Evolutionary conservation across 176 grass and related monocot species (phyloP).

Genomic region (Tillandsia leiboldiana): DNA sequence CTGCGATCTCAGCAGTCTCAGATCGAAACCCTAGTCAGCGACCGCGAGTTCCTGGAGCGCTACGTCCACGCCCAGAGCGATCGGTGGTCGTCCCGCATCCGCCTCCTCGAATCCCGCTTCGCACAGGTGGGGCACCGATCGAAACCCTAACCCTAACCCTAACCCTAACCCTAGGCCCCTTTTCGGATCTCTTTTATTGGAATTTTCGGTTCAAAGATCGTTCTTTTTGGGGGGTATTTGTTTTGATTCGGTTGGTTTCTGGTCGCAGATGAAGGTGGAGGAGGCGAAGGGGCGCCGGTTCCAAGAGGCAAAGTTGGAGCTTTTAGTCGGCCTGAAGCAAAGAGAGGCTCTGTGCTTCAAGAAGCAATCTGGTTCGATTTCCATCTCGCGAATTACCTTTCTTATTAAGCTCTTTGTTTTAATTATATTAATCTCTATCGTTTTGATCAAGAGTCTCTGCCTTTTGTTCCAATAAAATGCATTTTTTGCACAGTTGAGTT

Average conservation of each 20-base stretch:
- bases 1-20: constrained; percentile 27
- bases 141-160: constrained; percentile 1
- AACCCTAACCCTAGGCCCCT: not conserved
- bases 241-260: not conserved
- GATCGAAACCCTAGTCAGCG: constrained; percentile 19
- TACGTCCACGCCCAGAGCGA: constrained; percentile 27
- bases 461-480: too few species aligned
- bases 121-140: constrained; percentile 1
- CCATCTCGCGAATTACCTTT: not conserved
- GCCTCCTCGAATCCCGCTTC: constrained; percentile 10
- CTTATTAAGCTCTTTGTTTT: constrained; percentile 13
- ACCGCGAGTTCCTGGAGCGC: constrained; percentile 19
- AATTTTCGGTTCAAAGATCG: not conserved
- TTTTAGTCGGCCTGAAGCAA: constrained; percentile 24
- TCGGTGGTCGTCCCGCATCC: constrained; percentile 5
- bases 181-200: not conserved
- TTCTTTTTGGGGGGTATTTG: not conserved
- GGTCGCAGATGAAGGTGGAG: constrained; percentile 10
- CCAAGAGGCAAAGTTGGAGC: constrained; percentile 10
- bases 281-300: constrained; percentile 4
- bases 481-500: too few species aligned
- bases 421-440: not conserved
- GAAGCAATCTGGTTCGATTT: constrained; percentile 17
- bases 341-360: constrained; percentile 21
- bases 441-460: not conserved